Conservation (phyloP, 805 yeast species). For the Zygoascus biomembranicola region DNA sequence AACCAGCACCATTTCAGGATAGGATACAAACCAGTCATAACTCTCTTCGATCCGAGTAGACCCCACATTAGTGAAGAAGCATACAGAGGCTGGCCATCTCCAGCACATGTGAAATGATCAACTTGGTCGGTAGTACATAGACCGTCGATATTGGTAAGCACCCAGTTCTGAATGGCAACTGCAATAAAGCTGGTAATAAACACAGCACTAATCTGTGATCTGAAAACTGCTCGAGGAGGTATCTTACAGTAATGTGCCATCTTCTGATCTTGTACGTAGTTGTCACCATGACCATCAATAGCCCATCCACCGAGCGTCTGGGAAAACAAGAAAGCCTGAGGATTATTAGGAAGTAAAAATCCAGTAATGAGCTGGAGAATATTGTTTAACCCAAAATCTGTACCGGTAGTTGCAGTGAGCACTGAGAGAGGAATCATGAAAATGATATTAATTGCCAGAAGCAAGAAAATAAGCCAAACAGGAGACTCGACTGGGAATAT, state of each 20-base stretch:
- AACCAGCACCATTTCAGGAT: constrained; percentile 40
- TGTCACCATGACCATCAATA: constrained; percentile 53
- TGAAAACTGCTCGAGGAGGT: constrained; percentile 18
- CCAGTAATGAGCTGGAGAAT: constrained; percentile 58
- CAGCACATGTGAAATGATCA: constrained; percentile 29
- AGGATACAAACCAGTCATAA: constrained; percentile 34
- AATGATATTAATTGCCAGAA: constrained; percentile 43
- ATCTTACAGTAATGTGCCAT: constrained; percentile 44
- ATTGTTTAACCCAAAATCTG: constrained; percentile 48
- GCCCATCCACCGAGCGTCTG: constrained; percentile 22
- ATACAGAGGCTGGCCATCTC: constrained; percentile 38
- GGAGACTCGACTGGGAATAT: constrained; percentile 20
- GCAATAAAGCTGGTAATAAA: constrained; percentile 22
- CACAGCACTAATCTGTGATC: constrained; percentile 24
- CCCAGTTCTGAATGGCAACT: constrained; percentile 26
- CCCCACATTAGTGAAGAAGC: constrained; percentile 37
- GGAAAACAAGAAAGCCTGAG: constrained; percentile 37
- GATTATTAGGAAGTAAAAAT: constrained; percentile 54
- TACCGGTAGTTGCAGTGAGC: constrained; percentile 54
- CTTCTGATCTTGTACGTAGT: constrained; percentile 50
- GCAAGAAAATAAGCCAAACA: constrained; percentile 52
- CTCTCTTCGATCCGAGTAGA: constrained; percentile 39
- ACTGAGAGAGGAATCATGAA: constrained; percentile 58
- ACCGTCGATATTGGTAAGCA: constrained; percentile 25
- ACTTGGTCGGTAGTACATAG: constrained; percentile 24